Base-by-base conservation (phyloP, 1,284 basidiomycete species). In the Ustilago sp. region DNA sequence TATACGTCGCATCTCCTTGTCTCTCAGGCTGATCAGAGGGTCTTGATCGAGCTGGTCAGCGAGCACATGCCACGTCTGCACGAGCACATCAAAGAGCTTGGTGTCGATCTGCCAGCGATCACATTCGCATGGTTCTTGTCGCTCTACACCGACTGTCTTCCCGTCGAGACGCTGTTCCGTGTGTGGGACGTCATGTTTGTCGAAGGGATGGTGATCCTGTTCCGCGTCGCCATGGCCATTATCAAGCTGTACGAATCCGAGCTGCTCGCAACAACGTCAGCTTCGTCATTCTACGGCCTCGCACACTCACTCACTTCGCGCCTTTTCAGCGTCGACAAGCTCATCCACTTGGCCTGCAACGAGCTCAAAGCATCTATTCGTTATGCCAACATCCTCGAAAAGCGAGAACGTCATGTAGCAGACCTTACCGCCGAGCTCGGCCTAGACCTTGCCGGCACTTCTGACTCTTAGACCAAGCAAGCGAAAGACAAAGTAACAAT, bases 61-160 rank as follows among this genome's bases (percentile, higher is more conserved):
- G 91, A 93, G 69, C 87, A 90, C 57, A 88, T 92, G 23, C 96
- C 96, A 0, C 91, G 90, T 83, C 87, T 98, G 1, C 89, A 92
- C 59, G 84, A 87, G 0, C 95, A 98, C 82, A 89, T 99, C 28
- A 89, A 88, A 4, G 89, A 91, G 17, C 90, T 98, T 0, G 93
- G 92, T 2, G 92, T 98, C 2, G 95, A 99, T 84, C 89, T 99
- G 5, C 92, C 93, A 1, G 95, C 95, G 0, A 94, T 98, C 65
- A 98, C 94, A 67, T 98, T 98, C 87, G 95, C 95, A 3, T 99
- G 96, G 96, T 98, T 98, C 88, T 88, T 99, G 43, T 95, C 94
- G 6, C 88, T 99, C 19, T 99, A 98, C 84, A 98, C 96, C 0
- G 95, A 98, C 82, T 97, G 95, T 86, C 88, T 98, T 4, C 96